Evolutionary conservation across 257 asterid genomes (phyloP).

Genomic region (Echium plantagineum): DNA sequence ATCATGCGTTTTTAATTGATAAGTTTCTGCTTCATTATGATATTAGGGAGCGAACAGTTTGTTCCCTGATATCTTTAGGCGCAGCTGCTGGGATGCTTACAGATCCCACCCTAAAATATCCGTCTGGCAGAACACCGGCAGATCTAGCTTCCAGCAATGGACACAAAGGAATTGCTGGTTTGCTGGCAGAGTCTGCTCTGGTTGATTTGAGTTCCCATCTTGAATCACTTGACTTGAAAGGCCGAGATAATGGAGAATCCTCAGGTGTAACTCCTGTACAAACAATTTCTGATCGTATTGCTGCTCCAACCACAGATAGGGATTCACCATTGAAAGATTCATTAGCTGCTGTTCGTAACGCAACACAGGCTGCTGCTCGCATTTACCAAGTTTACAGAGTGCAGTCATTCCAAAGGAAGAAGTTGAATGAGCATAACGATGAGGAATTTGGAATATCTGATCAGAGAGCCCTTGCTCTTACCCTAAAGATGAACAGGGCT

Average conservation of each 20-base stretch:
- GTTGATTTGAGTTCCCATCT: conserved; percentile 47
- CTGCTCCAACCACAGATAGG: conserved; percentile 51
- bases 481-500: neutral
- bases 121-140: conserved; percentile 66
- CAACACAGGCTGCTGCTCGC: conserved; percentile 6
- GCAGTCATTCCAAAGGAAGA: conserved; percentile 3
- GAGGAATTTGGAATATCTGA: conserved; percentile 2
- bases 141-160: conserved; percentile 80
- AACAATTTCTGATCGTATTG: conserved; percentile 53
- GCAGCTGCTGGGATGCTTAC: conserved; percentile 70
- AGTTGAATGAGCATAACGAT: neutral
- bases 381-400: conserved; percentile 3
- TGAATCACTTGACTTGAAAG: conserved; percentile 37
- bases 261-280: conserved; percentile 31
- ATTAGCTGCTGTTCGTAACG: conserved; percentile 6
- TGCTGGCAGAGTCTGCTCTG: conserved; percentile 56
- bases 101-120: conserved; percentile 64
- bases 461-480: neutral
- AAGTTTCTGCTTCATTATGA: conserved; percentile 11
- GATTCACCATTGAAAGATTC: conserved; percentile 22
- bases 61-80: conserved; percentile 57
- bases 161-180: conserved; percentile 93
- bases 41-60: conserved; percentile 67
- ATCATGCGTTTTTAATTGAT: neutral
- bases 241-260: conserved; percentile 22